phyloP scores from a whole-genome alignment of 2,329 filamentous ascomycete species.

The Exophiala sideris region DNA sequence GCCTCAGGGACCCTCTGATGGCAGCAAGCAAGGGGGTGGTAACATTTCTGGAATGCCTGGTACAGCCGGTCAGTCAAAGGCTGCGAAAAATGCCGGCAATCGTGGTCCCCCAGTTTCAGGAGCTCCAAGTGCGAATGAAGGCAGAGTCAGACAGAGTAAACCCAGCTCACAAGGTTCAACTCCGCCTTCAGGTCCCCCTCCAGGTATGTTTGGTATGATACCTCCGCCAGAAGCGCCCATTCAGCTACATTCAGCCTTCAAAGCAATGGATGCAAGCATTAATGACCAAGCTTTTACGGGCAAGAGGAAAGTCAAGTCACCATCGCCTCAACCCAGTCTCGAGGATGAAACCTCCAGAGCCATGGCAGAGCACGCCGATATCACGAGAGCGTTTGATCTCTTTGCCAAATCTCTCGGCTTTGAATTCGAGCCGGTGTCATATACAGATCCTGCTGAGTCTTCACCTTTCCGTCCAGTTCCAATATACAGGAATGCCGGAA shows the following conservation, averaged over 20 bases:
- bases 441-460: slow-evolving; percentile 58
- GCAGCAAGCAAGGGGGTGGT: background rate
- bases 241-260: slow-evolving; percentile 51
- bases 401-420: slow-evolving; percentile 61
- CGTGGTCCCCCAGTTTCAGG: slow-evolving; percentile 14
- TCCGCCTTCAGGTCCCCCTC: slow-evolving; percentile 32
- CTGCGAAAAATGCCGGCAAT: slow-evolving; percentile 5
- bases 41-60: background rate
- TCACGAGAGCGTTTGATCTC: slow-evolving; percentile 40
- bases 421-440: slow-evolving; percentile 70
- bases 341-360: slow-evolving; percentile 66
- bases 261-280: slow-evolving; percentile 45
- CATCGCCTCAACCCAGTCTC: slow-evolving; percentile 48
- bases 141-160: slow-evolving; percentile 21
- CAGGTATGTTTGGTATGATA: slow-evolving; percentile 48
- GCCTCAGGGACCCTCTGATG: slow-evolving; percentile 33
- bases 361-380: slow-evolving; percentile 68
- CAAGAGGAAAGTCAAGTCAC: slow-evolving; percentile 4
- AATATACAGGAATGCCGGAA: slow-evolving; percentile 80
- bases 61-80: too few relatives aligned
- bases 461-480: slow-evolving; percentile 80
- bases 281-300: slow-evolving; percentile 33
- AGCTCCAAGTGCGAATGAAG: slow-evolving; percentile 24
- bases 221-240: slow-evolving; percentile 39
- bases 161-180: slow-evolving; percentile 13